phyloP scores from a whole-genome alignment of 768 basidiomycete genomes.

The Hortiboletus flavorubellus region DNA sequence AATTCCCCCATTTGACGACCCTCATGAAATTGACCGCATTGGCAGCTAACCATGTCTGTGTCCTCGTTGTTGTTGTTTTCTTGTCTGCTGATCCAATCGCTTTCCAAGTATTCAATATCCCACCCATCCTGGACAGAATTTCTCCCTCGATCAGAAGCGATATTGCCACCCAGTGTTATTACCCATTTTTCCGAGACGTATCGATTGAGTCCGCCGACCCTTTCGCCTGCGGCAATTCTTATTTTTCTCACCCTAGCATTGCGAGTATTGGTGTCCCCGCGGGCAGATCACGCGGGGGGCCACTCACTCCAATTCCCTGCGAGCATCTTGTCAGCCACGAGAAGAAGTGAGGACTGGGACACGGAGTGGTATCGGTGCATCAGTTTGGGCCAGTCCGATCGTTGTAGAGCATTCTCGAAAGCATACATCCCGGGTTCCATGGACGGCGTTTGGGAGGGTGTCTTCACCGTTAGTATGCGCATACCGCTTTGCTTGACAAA shows the following conservation, averaged over 20 bases:
- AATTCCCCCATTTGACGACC: constrained; percentile 44
- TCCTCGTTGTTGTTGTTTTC: constrained; percentile 21
- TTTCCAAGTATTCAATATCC: constrained; percentile 58
- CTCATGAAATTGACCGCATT: constrained; percentile 61
- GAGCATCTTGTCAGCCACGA: constrained; percentile 9
- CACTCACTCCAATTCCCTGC: constrained; percentile 15
- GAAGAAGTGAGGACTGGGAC: constrained; percentile 57
- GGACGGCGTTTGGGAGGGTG: constrained; percentile 78
- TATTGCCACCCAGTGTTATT: constrained; percentile 20
- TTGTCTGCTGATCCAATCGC: constrained; percentile 3
- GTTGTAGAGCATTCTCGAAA: constrained; percentile 35
- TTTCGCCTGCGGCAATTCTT: constrained; percentile 70
- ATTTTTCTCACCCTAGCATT: constrained; percentile 57
- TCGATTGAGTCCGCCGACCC: constrained; percentile 52
- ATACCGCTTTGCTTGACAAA: neutral
- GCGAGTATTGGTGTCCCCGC: constrained; percentile 12
- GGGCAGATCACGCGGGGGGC: neutral
- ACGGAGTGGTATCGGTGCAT: constrained; percentile 65
- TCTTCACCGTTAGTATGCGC: constrained; percentile 59
- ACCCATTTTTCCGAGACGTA: constrained; percentile 46
- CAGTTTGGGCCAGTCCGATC: constrained; percentile 33
- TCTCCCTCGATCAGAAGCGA: constrained; percentile 31
- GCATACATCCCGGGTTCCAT: constrained; percentile 64
- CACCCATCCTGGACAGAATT: constrained; percentile 59
- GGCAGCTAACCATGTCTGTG: constrained; percentile 59